Base-by-base conservation (phyloP, 2,329 filamentous ascomycete genomes). In the Sclerotinia glacialis region DNA sequence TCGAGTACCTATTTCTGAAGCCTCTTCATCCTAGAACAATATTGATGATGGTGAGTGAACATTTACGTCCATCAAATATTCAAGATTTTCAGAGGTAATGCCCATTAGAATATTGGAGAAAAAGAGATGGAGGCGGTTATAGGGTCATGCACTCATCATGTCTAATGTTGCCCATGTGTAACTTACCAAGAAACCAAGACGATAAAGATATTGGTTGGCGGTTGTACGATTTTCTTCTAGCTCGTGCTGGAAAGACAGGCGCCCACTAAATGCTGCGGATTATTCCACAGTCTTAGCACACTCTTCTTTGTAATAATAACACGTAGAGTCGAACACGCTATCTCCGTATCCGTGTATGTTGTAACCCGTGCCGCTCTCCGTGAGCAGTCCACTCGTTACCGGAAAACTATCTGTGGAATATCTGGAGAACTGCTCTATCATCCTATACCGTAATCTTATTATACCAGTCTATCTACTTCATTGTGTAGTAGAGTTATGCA, bases 31-130 rank as follows among this genome's bases (percentile, higher is more conserved):
- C 6, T n/a, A 2, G 28, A 34, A 21, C 21, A 23, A 31, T 18
- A 18, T 34, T 47, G 21, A 34, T 34, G 16, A 31, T 46, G 18
- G 42, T 18, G 21, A 59, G 18, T 31, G 56, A 16, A 14, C n/a
- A 31, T 40, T 40, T 18, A 7, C 26, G 53, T 8, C 5, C 12
- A 7, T 40, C 3, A 1, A 18, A 3, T 2, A 18, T 18, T 11
- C 4, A 2, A 23, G 11, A 26, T 16, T 2, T 2, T 31, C 12
- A 2, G 3, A 16, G 9, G 7, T 5, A 0, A 44, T 8, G 2
- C 8, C 5, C 3, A 34, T n/a, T 34, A 7, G 7, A n/a, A 54
- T n/a, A 7, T 54, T 28, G 21, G 28, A 3, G 18, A 14, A 5
- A 1, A 23, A 26, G 11, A 31, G 4, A 21, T 59, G 18, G 28